Evolutionary conservation across 148 eudicot species (phyloP).

Genomic region (Cornus controversa): DNA sequence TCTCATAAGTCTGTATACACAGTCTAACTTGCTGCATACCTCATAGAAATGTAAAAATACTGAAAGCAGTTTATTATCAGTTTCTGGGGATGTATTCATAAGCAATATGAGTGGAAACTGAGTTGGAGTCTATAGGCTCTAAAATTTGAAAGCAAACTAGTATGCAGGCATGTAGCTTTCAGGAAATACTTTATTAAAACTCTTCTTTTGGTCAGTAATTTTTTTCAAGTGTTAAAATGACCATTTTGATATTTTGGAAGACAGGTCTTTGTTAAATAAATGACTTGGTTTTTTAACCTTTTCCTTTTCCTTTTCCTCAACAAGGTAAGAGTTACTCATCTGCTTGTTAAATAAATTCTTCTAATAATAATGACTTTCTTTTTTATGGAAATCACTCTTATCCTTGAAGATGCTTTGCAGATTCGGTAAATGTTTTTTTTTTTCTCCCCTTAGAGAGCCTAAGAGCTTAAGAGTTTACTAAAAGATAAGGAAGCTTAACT

Average conservation of each 20-base stretch:
- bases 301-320: neutral
- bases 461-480: slow-evolving; percentile 1
- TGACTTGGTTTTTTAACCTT: neutral
- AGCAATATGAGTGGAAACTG: neutral
- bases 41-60: neutral
- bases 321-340: neutral
- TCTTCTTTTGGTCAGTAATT: no score
- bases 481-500: neutral
- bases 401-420: neutral
- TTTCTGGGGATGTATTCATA: neutral
- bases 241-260: neutral
- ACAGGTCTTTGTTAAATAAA: neutral
- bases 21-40: neutral
- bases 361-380: neutral
- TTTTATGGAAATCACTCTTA: neutral
- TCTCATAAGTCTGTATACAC: neutral
- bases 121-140: neutral
- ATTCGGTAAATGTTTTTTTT: neutral
- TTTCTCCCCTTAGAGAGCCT: neutral
- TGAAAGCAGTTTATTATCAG: neutral
- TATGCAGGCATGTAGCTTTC: neutral
- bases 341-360: neutral
- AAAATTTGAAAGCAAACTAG: neutral
- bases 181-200: neutral
- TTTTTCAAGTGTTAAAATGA: no score